Base-by-base conservation (phyloP, 345 rosid species). In the Melaleuca alternifolia region DNA sequence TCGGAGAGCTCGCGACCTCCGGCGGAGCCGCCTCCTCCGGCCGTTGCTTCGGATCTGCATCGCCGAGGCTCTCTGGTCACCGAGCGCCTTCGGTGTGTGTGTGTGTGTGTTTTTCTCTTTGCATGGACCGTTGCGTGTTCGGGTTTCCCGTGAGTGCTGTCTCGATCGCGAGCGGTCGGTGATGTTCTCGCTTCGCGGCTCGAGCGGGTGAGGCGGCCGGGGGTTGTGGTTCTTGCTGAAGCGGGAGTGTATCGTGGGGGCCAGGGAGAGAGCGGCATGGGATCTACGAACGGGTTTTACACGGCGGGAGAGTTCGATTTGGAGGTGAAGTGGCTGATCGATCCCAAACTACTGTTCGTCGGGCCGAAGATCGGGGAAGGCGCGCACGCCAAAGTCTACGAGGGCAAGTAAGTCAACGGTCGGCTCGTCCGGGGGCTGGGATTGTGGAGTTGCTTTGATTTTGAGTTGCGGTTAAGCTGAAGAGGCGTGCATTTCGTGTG, bases 291-390 rank as follows among this genome's bases (percentile, higher is more conserved):
- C 93, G 96, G 87, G 84, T 93, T 96, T 82, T 93, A 91, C 89
- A 89, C 93, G 28, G 86, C 89, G 24, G 91, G 91, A 75, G 95
- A 93, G 85, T 92, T 95, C 82, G 90, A 84, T 91, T 88, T 97
- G 94, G 99, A 96, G 88, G 89, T 89, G 54, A 96, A 93, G 93
- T 96, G 98, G 99, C 88, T 97, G 83, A 90, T 97, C 89, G 98
- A 97, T 92, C 95, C 99, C 52, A 95, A 93, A 93, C 96, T 90
- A 85, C 98, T 97, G 24, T 94, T 94, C 88, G 98, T 97, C 90
- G 99, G 99, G 46, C 99, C 99, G 10, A 96, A 95, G 94, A 94
- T 97, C 92, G 99, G 99, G 51, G 99, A 97, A 89, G 99, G 99
- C 79, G 98, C 99, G 88, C 99, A 96, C 94, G 99, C 99, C 89